phyloP scores from a whole-genome alignment of 352 stramenopile species.

The Pythium dissimile region DNA sequence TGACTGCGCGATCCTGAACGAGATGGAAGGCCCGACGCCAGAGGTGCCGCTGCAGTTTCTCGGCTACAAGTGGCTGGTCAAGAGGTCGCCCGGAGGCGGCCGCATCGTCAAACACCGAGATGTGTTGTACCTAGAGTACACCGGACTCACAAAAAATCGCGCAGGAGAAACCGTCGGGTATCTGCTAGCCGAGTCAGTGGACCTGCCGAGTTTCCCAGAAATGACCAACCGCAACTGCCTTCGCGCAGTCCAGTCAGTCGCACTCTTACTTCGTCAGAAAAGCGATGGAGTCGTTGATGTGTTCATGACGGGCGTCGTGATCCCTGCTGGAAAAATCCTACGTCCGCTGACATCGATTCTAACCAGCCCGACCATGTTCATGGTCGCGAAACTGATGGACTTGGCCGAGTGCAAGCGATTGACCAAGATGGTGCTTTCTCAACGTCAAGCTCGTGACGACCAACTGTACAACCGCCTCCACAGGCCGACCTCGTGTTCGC shows the following conservation, averaged over 20 bases:
- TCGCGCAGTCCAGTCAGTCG: constrained; percentile 43
- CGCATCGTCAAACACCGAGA: constrained; percentile 52
- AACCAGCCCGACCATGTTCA: constrained; percentile 38
- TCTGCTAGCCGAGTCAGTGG: constrained; percentile 68
- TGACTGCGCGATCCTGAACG: constrained; percentile 58
- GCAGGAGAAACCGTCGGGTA: constrained; percentile 52
- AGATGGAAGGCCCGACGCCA: constrained; percentile 41
- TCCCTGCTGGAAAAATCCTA: constrained; percentile 41
- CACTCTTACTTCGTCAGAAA: constrained; percentile 59
- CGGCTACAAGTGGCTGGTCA: constrained; percentile 67
- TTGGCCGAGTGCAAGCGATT: constrained; percentile 52
- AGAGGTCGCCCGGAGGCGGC: constrained; percentile 38
- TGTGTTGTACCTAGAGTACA: constrained; percentile 55
- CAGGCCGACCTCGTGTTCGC: constrained; percentile 28
- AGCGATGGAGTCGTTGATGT: constrained; percentile 47
- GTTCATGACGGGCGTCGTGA: constrained; percentile 57
- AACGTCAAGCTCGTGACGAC: constrained; percentile 31
- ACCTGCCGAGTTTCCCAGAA: constrained; percentile 49
- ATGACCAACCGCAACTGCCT: constrained; percentile 51
- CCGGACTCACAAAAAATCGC: constrained; percentile 37
- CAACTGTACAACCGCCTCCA: constrained; percentile 14
- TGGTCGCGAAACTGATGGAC: constrained; percentile 40
- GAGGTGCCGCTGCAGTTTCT: constrained; percentile 54
- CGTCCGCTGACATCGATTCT: constrained; percentile 39
- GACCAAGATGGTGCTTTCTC: constrained; percentile 37